A percentile compares a stretch with the other conserved stretches of the same genome.
These are phyloP conservation scores for Alternaria consortialis DNA, from an alignment of 2,329 filamentous ascomycete species.

Conservation along the genomic window DNA sequence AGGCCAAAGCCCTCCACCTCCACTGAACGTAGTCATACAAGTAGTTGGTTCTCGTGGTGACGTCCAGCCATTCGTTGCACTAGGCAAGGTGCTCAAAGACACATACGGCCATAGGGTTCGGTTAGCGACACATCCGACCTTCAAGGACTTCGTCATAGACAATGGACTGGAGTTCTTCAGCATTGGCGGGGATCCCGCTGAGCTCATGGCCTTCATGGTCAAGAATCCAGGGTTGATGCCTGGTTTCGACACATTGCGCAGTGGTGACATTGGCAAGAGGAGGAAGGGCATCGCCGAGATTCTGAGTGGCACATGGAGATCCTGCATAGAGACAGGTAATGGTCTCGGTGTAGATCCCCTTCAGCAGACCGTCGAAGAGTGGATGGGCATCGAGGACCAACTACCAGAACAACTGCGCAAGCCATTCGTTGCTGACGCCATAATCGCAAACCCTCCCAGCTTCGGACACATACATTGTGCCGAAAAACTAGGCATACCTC, in stretches of 20 bases:
- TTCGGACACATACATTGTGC: slow-evolving; percentile 80
- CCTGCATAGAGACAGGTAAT: slow-evolving; percentile 81
- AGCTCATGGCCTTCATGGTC: slow-evolving; percentile 81
- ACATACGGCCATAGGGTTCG: slow-evolving; percentile 59
- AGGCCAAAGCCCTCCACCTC: slow-evolving; percentile 62
- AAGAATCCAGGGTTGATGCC: slow-evolving; percentile 89
- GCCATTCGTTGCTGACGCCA: slow-evolving; percentile 84
- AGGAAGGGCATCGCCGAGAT: slow-evolving; percentile 80
- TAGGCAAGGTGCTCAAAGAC: slow-evolving; percentile 60
- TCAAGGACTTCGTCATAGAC: slow-evolving; percentile 60
- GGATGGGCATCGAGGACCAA: slow-evolving; percentile 54
- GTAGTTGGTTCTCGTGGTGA: slow-evolving; percentile 60
- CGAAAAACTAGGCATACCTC: slow-evolving; percentile 76
- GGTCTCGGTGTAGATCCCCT: slow-evolving; percentile 63
- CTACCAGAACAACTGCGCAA: slow-evolving; percentile 45
- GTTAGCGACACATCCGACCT: slow-evolving; percentile 59
- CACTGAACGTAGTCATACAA: slow-evolving; percentile 60
- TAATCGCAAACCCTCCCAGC: slow-evolving; percentile 80
- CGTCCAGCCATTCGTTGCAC: slow-evolving; percentile 61
- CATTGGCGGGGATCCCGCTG: slow-evolving; percentile 60
- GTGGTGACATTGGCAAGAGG: slow-evolving; percentile 78
- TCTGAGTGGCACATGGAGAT: slow-evolving; percentile 85
- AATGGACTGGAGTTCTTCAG: slow-evolving; percentile 62
- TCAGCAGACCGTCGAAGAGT: slow-evolving; percentile 63
- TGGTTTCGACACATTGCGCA: slow-evolving; percentile 77